Evolutionary conservation across 1,139 yeast genomes (phyloP), one percentile per base, ranked within the genome.

Genomic region (Debaryomyces fabryi): DNA sequence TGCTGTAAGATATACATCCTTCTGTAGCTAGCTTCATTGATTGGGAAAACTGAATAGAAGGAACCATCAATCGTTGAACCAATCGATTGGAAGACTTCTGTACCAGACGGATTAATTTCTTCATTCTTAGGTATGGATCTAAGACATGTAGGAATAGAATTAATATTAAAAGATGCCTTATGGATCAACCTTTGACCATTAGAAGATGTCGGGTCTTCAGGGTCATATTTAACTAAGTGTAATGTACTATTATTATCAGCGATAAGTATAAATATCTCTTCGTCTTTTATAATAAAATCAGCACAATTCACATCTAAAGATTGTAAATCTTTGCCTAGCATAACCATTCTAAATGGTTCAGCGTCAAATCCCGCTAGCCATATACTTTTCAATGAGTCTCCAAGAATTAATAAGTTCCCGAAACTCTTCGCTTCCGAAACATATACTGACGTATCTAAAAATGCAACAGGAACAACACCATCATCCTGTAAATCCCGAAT

Each of bases 341-440:
- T 68, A 23, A 89, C 76, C 86, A 93, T 84, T 54, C 97, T 74
- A 65, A 88, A 92, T 1, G 99, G 99, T 59, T 93, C 97, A 3
- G 96, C 93, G 62, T 92, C 96, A 67, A 91, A 92, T 1, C 97
- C 98, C 23, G 85, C 86, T 49, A 95, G 75, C 77, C 93, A 85
- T 6, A 90, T 74, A 55, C 96, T 87, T 56, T 88, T 87, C 65
- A 85, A 75, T 0, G 90, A 76, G 67, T 93, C 99, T 16, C 96
- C 96, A 24, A 91, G 67, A 2, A 90, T 58, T 24, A 92, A 64
- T 60, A 92, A 71, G 64, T 92, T 90, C 35, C 96, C 93, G 63
- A 89, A 83, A 55, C 91, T 79, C 65, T 92, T 92, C 23, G 90
- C 80, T 55, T 88, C 96, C 12, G 88, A 77, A 1, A 90, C 84